phyloP scores from a whole-genome alignment of 2,329 filamentous ascomycete genomes.

The Mariannaea sp. region DNA sequence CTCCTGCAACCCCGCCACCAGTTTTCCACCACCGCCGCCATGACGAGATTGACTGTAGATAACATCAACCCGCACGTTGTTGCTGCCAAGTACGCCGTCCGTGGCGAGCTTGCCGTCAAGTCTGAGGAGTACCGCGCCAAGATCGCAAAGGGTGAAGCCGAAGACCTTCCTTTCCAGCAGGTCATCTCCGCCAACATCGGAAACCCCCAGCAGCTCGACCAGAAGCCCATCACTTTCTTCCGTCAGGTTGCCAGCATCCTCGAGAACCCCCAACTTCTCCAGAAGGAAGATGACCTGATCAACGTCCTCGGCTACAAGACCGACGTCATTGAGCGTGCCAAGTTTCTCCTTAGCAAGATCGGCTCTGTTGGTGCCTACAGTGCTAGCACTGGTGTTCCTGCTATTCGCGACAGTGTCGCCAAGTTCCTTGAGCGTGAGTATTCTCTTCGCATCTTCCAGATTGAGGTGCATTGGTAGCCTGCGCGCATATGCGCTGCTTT shows the following conservation, averaged over 20 bases:
- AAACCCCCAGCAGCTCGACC: conserved; percentile 97
- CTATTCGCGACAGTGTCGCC: conserved; percentile 86
- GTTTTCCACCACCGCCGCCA: conserved; percentile 43
- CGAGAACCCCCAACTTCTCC: conserved; percentile 84
- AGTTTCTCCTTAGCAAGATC: conserved; percentile 78
- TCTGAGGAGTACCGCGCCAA: conserved; percentile 87
- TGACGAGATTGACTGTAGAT: conserved; percentile 67
- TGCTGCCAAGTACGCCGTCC: conserved; percentile 92
- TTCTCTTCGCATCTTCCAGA: not conserved
- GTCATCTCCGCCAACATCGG: conserved; percentile 98
- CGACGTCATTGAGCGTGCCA: conserved; percentile 85
- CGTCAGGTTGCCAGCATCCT: conserved; percentile 91
- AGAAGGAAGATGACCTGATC: conserved; percentile 80
- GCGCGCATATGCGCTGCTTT: not conserved
- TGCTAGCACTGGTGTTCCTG: conserved; percentile 85
- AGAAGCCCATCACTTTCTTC: conserved; percentile 99
- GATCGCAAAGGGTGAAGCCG: conserved; percentile 62
- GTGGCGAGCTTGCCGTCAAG: conserved; percentile 91
- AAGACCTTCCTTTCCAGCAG: conserved; percentile 77
- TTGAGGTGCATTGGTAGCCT: not conserved
- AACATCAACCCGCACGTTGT: conserved; percentile 93
- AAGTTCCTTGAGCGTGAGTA: conserved; percentile 84
- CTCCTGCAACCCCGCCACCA: conserved; percentile 27
- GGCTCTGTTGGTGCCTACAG: conserved; percentile 97
- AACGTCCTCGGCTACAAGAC: conserved; percentile 81